Evolutionary conservation across 2,329 filamentous ascomycete genomes (phyloP).

Genomic region (Chrysoporthe deuterocubensis): DNA sequence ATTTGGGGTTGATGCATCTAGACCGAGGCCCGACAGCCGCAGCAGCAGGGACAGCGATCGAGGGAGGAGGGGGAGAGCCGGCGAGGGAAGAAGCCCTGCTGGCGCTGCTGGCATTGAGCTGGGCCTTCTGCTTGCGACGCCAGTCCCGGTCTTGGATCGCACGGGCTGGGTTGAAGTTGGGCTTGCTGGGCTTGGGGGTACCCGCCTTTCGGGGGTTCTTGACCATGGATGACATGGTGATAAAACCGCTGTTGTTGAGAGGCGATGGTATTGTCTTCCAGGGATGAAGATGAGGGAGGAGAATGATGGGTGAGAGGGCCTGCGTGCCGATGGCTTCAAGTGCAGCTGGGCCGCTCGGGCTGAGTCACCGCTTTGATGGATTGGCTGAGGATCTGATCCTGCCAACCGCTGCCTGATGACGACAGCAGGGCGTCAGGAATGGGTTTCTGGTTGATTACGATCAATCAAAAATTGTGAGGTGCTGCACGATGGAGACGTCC

Average conservation of each 20-base stretch:
- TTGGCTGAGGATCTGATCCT: background rate
- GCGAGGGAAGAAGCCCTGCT: constrained; percentile 32
- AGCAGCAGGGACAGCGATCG: constrained; percentile 31
- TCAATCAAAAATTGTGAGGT: background rate
- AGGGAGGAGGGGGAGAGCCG: constrained; percentile 36
- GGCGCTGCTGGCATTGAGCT: constrained; percentile 28
- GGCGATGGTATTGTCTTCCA: background rate
- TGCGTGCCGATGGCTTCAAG: background rate
- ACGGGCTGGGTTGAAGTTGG: constrained; percentile 50
- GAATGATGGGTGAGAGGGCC: background rate
- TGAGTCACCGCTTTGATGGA: constrained; percentile 1
- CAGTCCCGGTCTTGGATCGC: constrained; percentile 58
- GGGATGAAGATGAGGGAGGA: background rate
- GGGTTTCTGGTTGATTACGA: background rate
- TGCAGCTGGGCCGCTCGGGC: background rate
- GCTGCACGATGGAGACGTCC: background rate
- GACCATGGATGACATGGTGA: constrained; percentile 52
- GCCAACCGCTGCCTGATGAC: background rate
- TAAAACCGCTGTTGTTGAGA: background rate
- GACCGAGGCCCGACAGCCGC: constrained; percentile 34
- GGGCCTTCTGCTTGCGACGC: constrained; percentile 44
- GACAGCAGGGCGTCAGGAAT: background rate
- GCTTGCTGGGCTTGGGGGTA: constrained; percentile 47
- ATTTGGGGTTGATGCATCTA: constrained; percentile 62
- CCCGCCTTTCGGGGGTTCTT: constrained; percentile 40